These are phyloP conservation scores for Suillus sp. DNA, from an alignment of 768 basidiomycete species.

Conservation along the genomic window DNA sequence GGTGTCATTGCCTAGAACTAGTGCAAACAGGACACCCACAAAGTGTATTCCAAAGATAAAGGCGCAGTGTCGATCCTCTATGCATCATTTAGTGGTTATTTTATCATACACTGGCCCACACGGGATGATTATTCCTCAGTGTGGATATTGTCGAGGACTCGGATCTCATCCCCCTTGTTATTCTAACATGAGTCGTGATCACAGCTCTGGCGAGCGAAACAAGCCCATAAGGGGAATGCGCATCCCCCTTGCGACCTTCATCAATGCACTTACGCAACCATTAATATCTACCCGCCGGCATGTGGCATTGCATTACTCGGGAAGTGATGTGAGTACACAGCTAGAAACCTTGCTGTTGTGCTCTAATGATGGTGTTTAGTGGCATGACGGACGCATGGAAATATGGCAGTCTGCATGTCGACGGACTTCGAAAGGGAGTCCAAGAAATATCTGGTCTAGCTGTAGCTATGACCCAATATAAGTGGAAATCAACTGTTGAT, in stretches of 20 bases:
- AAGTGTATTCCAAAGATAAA: background rate
- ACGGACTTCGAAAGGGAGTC: background rate
- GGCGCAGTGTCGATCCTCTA: background rate
- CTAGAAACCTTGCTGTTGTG: background rate
- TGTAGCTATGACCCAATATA: background rate
- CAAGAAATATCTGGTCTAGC: background rate
- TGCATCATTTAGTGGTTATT: background rate
- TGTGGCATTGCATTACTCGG: background rate
- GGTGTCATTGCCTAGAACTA: background rate
- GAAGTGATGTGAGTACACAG: background rate
- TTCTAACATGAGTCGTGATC: background rate
- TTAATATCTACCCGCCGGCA: slow-evolving; percentile 14
- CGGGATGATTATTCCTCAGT: background rate
- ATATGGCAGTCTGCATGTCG: background rate
- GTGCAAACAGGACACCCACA: background rate
- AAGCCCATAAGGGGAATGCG: slow-evolving; percentile 5
- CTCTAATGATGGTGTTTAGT: background rate
- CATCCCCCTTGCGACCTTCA: slow-evolving; percentile 5
- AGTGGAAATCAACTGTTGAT: background rate
- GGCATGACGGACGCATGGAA: background rate
- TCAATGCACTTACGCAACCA: slow-evolving; percentile 5
- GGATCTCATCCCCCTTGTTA: background rate
- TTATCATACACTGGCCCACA: background rate
- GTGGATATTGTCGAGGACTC: background rate
- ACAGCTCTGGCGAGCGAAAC: slow-evolving; percentile 4